Conservation (phyloP, 345 rosid genomes). For the Acer campestre region DNA sequence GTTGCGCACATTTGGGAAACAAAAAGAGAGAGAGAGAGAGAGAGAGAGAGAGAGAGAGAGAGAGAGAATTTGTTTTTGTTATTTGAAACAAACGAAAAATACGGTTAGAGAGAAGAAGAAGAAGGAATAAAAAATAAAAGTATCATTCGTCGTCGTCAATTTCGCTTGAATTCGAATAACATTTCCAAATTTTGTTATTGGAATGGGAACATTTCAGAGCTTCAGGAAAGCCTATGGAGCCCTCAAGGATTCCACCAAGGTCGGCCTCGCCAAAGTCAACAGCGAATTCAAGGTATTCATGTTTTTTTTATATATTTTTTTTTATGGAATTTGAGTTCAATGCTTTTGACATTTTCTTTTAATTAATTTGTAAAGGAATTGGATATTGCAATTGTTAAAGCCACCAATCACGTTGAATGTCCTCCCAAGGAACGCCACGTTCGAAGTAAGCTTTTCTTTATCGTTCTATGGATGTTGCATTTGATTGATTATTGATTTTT, state of each 20-base stretch:
- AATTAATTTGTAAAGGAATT: constrained; percentile 50
- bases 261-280: constrained; percentile 98
- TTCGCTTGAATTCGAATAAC: background rate
- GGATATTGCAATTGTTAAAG: constrained; percentile 95
- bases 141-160: constrained; percentile 5
- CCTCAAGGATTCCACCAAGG: constrained; percentile 92
- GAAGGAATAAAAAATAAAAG: background rate
- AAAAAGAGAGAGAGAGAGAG: constrained; percentile 1
- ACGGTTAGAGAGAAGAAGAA: background rate
- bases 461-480: too few relatives aligned
- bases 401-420: constrained; percentile 91
- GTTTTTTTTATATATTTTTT: background rate
- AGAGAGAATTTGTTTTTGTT: background rate
- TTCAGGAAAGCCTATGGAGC: constrained; percentile 95
- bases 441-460: constrained; percentile 53
- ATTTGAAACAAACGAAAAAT: background rate
- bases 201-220: constrained; percentile 80
- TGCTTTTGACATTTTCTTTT: background rate
- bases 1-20: constrained; percentile 29
- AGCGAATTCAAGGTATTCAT: constrained; percentile 85
- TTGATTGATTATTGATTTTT: background rate
- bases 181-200: background rate
- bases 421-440: constrained; percentile 99
- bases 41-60: constrained; percentile 5
- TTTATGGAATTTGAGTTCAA: background rate